Evolutionary conservation across 2,329 filamentous ascomycete species (phyloP), one percentile per base, ranked within the genome.

Genomic region (Ophiostoma piceae): DNA sequence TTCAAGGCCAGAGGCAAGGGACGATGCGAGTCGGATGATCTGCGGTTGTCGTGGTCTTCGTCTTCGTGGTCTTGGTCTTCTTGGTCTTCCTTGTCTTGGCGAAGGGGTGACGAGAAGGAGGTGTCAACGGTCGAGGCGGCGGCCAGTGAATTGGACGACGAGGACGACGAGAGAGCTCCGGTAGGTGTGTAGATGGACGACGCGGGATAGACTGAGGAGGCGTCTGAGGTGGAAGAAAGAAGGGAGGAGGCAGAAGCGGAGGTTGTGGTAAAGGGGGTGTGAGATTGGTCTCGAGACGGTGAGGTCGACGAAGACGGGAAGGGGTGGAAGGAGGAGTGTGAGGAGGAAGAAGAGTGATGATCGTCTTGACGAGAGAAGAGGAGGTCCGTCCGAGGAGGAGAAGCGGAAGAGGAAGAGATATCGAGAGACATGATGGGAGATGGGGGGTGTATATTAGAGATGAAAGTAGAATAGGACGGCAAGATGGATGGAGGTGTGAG

Each of bases 351-450:
- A 67, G 19, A 37, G 37, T 32, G 32, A 29, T 57, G 64, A 54
- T 39, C 57, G 66, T 68, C 67, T 19, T 65, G 67, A 35, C 32
- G 69, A 26, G 64, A 29, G 35, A 39, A 67, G 37, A 67, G 54
- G 32, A 70, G 69, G 64, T 71, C 69, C 57, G 68, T 67, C 60
- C 51, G n/a, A 16, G 51, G 16, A 11, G 57, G 12, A 57, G 51
- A 57, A 26, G 51, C 12, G 26, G 51, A 54, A 57, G 26, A 16
- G 4, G 11, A 9, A 68, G 68, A 70, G 39, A 66, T 65, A 43
- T 72, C 69, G 19, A 71, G 64, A 67, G 71, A 70, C 72, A 73
- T 73, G 72, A 73, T 69, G 71, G 66, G 57, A 47, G 62, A 65
- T 9, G 37, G 37, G 41, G 57, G 37, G 67, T 41, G 66, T 70